Percentiles rank a stretch among this genome's conserved stretches.
These are phyloP conservation scores for Zea mays DNA, from an alignment of 176 grass and related monocot genomes.

Conservation along the genomic window DNA sequence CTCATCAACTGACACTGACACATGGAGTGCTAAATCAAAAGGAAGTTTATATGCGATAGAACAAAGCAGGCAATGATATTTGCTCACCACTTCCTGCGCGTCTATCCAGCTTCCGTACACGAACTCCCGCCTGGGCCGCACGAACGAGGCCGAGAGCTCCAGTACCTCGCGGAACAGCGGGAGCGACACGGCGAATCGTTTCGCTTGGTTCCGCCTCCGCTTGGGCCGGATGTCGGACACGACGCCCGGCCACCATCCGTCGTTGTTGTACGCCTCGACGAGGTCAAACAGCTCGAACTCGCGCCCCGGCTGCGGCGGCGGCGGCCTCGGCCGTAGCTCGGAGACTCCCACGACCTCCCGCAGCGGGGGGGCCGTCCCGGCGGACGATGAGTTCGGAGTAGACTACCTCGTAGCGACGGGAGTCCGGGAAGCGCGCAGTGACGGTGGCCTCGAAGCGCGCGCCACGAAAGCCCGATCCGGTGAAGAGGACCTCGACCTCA, in stretches of 20 bases:
- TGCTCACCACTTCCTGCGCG: constrained; percentile 36
- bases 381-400: not conserved
- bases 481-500: constrained; percentile 32
- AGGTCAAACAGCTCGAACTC: constrained; percentile 41
- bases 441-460: constrained; percentile 36
- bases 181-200: constrained; percentile 46
- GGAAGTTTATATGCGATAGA: not conserved
- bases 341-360: not conserved
- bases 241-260: constrained; percentile 71
- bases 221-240: constrained; percentile 20
- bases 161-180: constrained; percentile 42
- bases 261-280: constrained; percentile 51
- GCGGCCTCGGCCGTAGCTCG: constrained; percentile 29
- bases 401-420: constrained; percentile 23
- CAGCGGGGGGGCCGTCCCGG: not conserved
- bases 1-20: no score
- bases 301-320: no score
- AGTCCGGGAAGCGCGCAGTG: not conserved
- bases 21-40: not conserved
- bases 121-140: constrained; percentile 48
- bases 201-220: not conserved
- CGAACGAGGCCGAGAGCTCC: constrained; percentile 30
- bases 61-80: not conserved
- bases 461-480: constrained; percentile 5
- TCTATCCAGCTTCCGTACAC: constrained; percentile 45